Base-by-base conservation (phyloP, 805 yeast genomes). In the Cyberlindnera galapagoensis region DNA sequence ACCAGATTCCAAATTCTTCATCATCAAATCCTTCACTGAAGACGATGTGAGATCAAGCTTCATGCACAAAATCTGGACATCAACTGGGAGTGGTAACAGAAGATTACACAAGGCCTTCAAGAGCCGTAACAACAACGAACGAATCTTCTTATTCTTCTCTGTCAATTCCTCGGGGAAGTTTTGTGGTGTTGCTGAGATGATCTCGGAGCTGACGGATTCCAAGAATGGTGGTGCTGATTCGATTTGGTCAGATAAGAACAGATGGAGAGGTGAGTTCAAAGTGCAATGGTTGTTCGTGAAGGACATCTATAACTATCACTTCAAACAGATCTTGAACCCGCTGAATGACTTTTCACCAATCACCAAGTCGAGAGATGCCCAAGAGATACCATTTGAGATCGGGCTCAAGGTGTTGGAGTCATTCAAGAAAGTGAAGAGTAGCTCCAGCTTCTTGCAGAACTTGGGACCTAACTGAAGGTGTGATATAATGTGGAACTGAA, bases 351-450 rank as follows among this genome's bases (percentile, higher is more conserved):
- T 57, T 44, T 62, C 60, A 45, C 70, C 77, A 2, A 74, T 76
- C 1, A 69, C 79, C 2, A 65, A 68, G 41, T 74, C 80, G 13
- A 65, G 81, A 43, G 82, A 76, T 44, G 71, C 80, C 1, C 80
- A 75, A 49, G 77, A 71, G 35, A 43, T 75, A 14, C 76, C 80
- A 1, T 57, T 56, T 30, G 63, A 60, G 3, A 54, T 69, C 18
- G 80, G 76, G 1, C 36, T 56, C 8, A 56, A 66, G 13, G 65
- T 75, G 65, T 35, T 76, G 24, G 59, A 64, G 17, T 57, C 71
- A 5, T 71, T 72, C 43, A 47, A 52, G 28, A 43, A 39, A 14
- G 32, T 36, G 3, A 34, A 35, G 18, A 40, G 48, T 1, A 21
- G 7, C 9, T 15, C 47, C 1, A 44, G 49, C 23, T 48, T 48